Evolutionary conservation across 306 rosid species (phyloP), one percentile per base, ranked within the genome.

Genomic region (Vachellia collinsii): DNA sequence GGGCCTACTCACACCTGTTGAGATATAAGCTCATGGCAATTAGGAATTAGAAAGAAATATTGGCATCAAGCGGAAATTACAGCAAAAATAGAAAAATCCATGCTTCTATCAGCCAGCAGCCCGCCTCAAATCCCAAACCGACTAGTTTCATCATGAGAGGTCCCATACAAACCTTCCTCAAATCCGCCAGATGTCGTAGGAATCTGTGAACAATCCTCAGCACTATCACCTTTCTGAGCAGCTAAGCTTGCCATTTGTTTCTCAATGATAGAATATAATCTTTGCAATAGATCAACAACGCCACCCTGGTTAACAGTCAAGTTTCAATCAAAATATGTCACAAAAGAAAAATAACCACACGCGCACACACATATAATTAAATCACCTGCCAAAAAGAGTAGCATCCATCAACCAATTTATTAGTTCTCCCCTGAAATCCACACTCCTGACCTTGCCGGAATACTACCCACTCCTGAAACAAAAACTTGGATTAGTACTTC

Each of bases 351-450:
- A 70, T 47, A 69, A 73, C 25, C 42, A 44, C 0, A 6, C n/a
- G 36, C 34, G 20, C n/a, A n/a, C 67, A 79, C 1, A 17, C 3
- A 17, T 14, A 16, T 51, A 4, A n/a, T n/a, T 53, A 5, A 1
- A 76, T 82, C 47, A 94, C 99, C 99, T 94, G 99, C 99, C 99
- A 92, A 81, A 94, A 94, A 63, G 99, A 94, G 82, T 94, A 94
- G 91, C 99, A 94, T 70, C 99, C 97, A 77, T 92, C 99, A 34
- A 94, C 97, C 89, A 94, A 76, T 86, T 94, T 93, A 91, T 94
- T 94, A 38, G 99, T 94, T 84, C 99, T 90, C 76, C 99, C 99
- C 86, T 94, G 99, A 82, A 94, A 94, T 80, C 99, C 97, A 63
- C 88, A 83, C 87, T 94, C 99, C 74, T 50, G 88, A 79, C 97